These are phyloP conservation scores for Microbotryum violaceum DNA, from an alignment of 1,284 basidiomycete species.

Conservation along the genomic window DNA sequence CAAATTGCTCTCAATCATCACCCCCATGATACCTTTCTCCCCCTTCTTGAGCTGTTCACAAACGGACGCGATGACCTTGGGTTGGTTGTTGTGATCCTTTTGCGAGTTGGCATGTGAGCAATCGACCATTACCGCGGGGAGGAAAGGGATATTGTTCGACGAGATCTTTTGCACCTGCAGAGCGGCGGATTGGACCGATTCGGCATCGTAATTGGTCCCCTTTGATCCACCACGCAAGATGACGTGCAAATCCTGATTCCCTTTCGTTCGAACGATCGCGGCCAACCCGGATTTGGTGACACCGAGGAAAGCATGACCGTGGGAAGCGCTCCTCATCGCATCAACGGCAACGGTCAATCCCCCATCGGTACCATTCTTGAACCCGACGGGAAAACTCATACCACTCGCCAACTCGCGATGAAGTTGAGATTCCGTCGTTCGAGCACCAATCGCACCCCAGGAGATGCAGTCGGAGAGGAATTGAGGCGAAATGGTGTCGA, in stretches of 20 bases:
- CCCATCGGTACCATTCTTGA: constrained; percentile 98
- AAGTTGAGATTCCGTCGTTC: constrained; percentile 87
- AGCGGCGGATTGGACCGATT: constrained; percentile 65
- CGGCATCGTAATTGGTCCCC: constrained; percentile 75
- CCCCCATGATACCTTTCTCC: constrained; percentile 74
- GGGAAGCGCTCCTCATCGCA: constrained; percentile 85
- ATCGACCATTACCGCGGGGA: constrained; percentile 32
- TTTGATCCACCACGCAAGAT: constrained; percentile 83
- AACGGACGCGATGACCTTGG: constrained; percentile 63
- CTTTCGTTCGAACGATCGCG: constrained; percentile 84
- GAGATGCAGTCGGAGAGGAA: constrained; percentile 63
- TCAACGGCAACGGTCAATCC: constrained; percentile 76
- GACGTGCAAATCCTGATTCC: constrained; percentile 70
- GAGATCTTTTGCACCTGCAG: constrained; percentile 61
- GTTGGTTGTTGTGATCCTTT: constrained; percentile 87
- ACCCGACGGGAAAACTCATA: constrained; percentile 82
- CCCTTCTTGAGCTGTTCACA: constrained; percentile 71
- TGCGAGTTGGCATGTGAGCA: constrained; percentile 68
- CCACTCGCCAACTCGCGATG: constrained; percentile 88
- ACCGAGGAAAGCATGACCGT: constrained; percentile 96
- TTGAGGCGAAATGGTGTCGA: constrained; percentile 52
- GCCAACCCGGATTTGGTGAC: constrained; percentile 91
- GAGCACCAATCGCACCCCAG: constrained; percentile 96
- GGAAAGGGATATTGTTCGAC: constrained; percentile 21
- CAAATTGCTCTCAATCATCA: constrained; percentile 95